phyloP scores from a whole-genome alignment of 108 stramenopile genomes.

The Mediolabrus comicus region DNA sequence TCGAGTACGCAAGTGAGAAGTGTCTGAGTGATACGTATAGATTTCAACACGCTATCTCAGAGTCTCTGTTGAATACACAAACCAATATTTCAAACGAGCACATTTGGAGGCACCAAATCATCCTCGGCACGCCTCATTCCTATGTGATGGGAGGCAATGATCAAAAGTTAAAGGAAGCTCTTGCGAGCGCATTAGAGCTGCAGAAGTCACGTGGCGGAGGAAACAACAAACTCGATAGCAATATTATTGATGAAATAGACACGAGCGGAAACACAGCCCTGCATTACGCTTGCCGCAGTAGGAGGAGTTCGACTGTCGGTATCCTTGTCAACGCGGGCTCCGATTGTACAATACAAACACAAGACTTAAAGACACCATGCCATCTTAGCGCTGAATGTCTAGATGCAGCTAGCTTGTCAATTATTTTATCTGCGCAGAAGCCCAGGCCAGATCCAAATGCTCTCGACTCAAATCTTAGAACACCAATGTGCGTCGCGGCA shows the following conservation, averaged over 20 bases:
- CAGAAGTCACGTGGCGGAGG: slow-evolving; percentile 21
- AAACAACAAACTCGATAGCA: slow-evolving; percentile 31
- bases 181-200: slow-evolving; percentile 49
- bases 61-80: slow-evolving; percentile 61
- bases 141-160: slow-evolving; percentile 68
- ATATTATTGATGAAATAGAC: slow-evolving; percentile 65
- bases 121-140: slow-evolving; percentile 79
- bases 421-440: slow-evolving; percentile 46
- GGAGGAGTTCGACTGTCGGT: slow-evolving; percentile 51
- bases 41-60: slow-evolving; percentile 52
- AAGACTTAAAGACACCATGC: slow-evolving; percentile 39
- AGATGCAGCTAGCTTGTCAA: slow-evolving; percentile 61
- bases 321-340: slow-evolving; percentile 71
- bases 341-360: slow-evolving; percentile 43
- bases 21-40: slow-evolving; percentile 24
- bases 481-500: slow-evolving; percentile 72
- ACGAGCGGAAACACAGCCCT: slow-evolving; percentile 70
- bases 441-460: slow-evolving; percentile 67
- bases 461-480: slow-evolving; percentile 60
- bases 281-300: slow-evolving; percentile 69
- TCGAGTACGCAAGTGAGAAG: slow-evolving; percentile 4
- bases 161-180: slow-evolving; percentile 29
- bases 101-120: slow-evolving; percentile 73
- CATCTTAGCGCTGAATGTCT: slow-evolving; percentile 64
- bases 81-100: slow-evolving; percentile 6